phyloP scores from a whole-genome alignment of 164 flowering plant genomes.

The Warburgia ugandensis region DNA sequence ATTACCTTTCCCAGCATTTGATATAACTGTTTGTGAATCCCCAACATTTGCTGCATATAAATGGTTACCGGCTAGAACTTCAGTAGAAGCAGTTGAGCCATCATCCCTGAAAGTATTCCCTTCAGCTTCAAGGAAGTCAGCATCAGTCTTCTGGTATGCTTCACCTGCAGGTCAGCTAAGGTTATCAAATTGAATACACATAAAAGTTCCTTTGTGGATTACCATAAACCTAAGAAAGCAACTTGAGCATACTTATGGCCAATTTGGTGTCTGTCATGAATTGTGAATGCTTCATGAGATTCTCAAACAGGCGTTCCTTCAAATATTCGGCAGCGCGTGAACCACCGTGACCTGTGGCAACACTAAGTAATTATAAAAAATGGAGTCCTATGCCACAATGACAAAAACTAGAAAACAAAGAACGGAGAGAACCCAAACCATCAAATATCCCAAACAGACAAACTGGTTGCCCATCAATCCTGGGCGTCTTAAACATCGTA shows the following conservation, averaged over 20 bases:
- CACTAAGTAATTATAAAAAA: slow-evolving; percentile 4
- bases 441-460: slow-evolving; percentile 92
- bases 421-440: slow-evolving; percentile 43
- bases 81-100: slow-evolving; percentile 99
- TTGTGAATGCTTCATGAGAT: slow-evolving; percentile 84
- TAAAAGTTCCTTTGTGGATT: no score
- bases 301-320: slow-evolving; percentile 82
- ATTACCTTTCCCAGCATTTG: slow-evolving; percentile 84
- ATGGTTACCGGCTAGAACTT: slow-evolving; percentile 77
- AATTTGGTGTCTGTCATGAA: slow-evolving; percentile 64
- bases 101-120: slow-evolving; percentile 81
- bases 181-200: no score
- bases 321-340: slow-evolving; percentile 93
- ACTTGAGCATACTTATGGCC: slow-evolving; percentile 94
- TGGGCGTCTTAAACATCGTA: slow-evolving; percentile 72
- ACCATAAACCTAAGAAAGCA: no score
- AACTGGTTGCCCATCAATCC: slow-evolving; percentile 61
- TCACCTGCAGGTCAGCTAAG: slow-evolving; percentile 53
- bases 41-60: slow-evolving; percentile 98
- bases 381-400: no score
- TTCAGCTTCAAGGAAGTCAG: slow-evolving; percentile 74
- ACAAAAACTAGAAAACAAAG: neutral
- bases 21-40: slow-evolving; percentile 86
- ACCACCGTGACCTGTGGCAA: slow-evolving; percentile 99
- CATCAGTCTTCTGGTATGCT: slow-evolving; percentile 74